Evolutionary conservation across 495 filamentous ascomycete genomes (phyloP), one percentile per base, ranked within the genome.

Genomic region (Aspergillus sparsus): DNA sequence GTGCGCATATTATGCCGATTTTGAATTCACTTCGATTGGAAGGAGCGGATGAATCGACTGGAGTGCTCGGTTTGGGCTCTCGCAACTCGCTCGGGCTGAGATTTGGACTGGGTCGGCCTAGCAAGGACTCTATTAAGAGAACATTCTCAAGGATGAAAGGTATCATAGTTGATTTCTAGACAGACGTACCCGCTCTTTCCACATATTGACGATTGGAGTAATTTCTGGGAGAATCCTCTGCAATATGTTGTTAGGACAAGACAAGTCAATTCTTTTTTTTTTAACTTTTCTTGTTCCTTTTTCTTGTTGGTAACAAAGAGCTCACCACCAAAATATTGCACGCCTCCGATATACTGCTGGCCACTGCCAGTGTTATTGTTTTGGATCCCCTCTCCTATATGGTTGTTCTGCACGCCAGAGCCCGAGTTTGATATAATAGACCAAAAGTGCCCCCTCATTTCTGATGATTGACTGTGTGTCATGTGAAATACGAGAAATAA

Each of bases 1-100:
- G 58, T 12, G 66, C 68, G 37, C 70, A 71, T 11, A 72, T 54
- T 7, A 72, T 69, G 7, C 68, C 64, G 21, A 69, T 66, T 27
- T 68, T 57, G 44, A 72, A 71, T 12, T 60, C 62, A 31, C 21
- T 39, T 13, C 60, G 60, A 16, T 27, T 16, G 47, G 21, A 50
- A 7, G 47, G 47, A 31, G 47, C 18, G 2, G 10, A 8, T 41
- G 37, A 41, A 41, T 41, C 11, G n/a, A 11, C 37, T 9, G 37
- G n/a, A 41, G n/a, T 41, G 3, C 37, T 41, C 3, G 37, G 37
- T 41, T 11, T 41, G 3, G n/a, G 3, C 8, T 41, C 37, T 41
- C 37, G 37, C n/a, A n/a, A 41, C 8, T 11, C 10, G 37, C 37
- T 4, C 4, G 37, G 37, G n/a, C n/a, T n/a, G 37, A n/a, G 11